Evolutionary conservation across 139 green algal genomes (phyloP), one percentile per base, ranked within the genome.

Genomic region (Ostreobium quekettii): DNA sequence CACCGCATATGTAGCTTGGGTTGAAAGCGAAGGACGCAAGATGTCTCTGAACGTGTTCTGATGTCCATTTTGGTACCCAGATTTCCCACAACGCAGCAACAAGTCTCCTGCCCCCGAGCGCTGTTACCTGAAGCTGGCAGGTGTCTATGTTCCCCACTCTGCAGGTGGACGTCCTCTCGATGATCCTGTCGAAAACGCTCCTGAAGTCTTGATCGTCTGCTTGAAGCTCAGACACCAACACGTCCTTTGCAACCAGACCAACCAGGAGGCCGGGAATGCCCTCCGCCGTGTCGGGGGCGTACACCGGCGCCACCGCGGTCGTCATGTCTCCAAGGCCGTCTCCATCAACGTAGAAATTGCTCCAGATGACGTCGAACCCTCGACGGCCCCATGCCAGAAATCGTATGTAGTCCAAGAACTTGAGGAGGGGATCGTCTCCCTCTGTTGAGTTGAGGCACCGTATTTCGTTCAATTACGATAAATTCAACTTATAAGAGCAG

Each of bases 301-400:
- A 68, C 3, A 68, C 26, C 11, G 61, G 35, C 26, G 30, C 53
- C 6, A 38, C 61, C 4, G 53, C 61, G 28, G 61, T 68, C 5
- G 61, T 68, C n/a, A 68, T 28, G 22, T n/a, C 32, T 36, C 61
- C 61, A 24, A 68, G 36, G 22, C 61, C 61, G 11, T 36, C 36
- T n/a, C 11, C 61, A n/a, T 68, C 61, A 11, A 49, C 35, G 24
- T 68, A 68, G n/a, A 38, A 38, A 6, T 68, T 26, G 4, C 35
- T 29, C 61, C 61, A 68, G 8, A 53, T 68, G 7, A 36, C 30
- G 3, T 5, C 36, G 5, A 11, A 36, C 11, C 4, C 11, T 4
- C 35, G 36, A 11, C 61, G 31, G 53, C 11, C 8, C 30, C 19
- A 22, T 4, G 61, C 36, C 7, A 68, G 4, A 38, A 47, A 68